Base-by-base conservation (phyloP, 495 filamentous ascomycete genomes). In the Penicillium robsamsonii region DNA sequence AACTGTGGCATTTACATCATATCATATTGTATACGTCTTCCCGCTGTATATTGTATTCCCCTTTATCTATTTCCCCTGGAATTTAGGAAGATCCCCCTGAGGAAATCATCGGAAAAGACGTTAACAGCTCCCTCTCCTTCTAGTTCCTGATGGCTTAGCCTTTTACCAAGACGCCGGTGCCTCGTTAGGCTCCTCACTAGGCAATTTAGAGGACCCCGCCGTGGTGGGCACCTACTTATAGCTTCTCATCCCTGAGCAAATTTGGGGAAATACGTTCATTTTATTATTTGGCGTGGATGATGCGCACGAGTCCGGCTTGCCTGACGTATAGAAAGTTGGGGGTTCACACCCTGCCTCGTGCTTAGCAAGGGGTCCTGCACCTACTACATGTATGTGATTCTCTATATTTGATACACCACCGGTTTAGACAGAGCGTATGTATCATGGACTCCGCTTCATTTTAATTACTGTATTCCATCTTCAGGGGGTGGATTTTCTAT, bases 291-390 rank as follows among this genome's bases (percentile, higher is more conserved):
- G 25, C 58, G 33, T 41, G 47, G 47, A 40, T 53, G 53, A 47
- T 49, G 38, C 48, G 46, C 62, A 65, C 59, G 59, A 63, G 60
- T 50, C 35, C n/a, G 35, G 35, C 15, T 38, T 44, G 55, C 15
- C 24, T 58, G 58, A 55, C 54, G 60, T 48, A 50, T 53, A 48
- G 44, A 40, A 33, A 11, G 17, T 56, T 50, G 35, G 58, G 58
- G 42, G 64, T 44, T 58, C 64, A 47, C 61, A 4, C 25, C 37
- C 49, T 66, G 64, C 58, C 64, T 67, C 64, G 61, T 67, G 64
- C 61, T 48, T 49, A 24, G 35, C 42, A 38, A 60, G 52, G 43
- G 50, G 49, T 15, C 24, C 48, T 24, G 47, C 18, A 31, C 46
- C 46, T 27, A 27, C 25, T 27, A 27, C 8, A 7, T 46, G 43